phyloP scores from a whole-genome alignment of 106 monocot genomes.

The Dendrobium chrysotoxum region DNA sequence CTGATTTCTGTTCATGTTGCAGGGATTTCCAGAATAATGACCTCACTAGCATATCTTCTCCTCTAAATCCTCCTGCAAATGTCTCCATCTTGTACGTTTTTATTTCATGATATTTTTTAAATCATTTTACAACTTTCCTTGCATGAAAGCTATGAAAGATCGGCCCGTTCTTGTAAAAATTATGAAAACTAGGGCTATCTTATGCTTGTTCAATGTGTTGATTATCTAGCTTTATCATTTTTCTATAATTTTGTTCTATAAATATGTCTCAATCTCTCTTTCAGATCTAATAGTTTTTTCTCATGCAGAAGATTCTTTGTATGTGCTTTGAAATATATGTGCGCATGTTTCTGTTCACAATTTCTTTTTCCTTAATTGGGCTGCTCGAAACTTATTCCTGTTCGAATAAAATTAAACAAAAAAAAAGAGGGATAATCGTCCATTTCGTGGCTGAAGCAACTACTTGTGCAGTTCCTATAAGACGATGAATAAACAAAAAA shows the following conservation, averaged over 20 bases:
- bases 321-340: neutral
- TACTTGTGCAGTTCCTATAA: no score
- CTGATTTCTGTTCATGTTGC: slow-evolving; percentile 16
- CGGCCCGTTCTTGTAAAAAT: neutral
- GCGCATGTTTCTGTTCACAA: neutral
- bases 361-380: neutral
- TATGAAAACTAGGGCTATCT: neutral
- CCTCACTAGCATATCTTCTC: slow-evolving; percentile 52
- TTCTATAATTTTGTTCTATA: no score
- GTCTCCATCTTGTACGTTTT: slow-evolving; percentile 73
- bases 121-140: neutral
- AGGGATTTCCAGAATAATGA: slow-evolving; percentile 85
- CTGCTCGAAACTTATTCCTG: neutral
- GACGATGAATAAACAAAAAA: no score
- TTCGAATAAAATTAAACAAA: no score
- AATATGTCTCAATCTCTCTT: no score
- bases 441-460: no score
- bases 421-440: no score
- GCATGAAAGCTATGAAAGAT: neutral
- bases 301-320: neutral
- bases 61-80: slow-evolving; percentile 56
- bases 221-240: neutral
- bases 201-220: neutral
- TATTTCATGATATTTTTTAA: slow-evolving; percentile 8
- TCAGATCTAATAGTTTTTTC: neutral